phyloP scores from a whole-genome alignment of 1,139 yeast genomes.

The Eremothecium sinecaudum region DNA sequence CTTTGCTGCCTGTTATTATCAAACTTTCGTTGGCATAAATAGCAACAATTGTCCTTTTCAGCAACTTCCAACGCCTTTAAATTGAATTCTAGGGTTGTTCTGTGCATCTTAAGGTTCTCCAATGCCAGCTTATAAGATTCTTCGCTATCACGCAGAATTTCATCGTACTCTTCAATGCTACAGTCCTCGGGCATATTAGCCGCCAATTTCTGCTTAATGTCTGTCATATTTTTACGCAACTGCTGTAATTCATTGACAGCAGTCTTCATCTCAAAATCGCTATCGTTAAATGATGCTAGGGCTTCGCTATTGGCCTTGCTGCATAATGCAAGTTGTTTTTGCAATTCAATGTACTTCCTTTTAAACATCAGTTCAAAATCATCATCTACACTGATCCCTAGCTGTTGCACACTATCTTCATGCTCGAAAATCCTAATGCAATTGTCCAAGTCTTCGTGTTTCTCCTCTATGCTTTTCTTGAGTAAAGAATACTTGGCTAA shows the following conservation, averaged over 20 bases:
- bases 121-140: slow-evolving; percentile 49
- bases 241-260: slow-evolving; percentile 15
- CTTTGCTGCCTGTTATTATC: slow-evolving; percentile 31
- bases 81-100: slow-evolving; percentile 58
- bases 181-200: slow-evolving; percentile 35
- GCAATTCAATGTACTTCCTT: slow-evolving; percentile 15
- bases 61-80: slow-evolving; percentile 57
- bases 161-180: slow-evolving; percentile 43
- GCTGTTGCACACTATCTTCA: slow-evolving; percentile 9
- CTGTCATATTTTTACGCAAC: slow-evolving; percentile 3
- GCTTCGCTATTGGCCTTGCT: slow-evolving; percentile 13
- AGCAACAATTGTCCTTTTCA: slow-evolving; percentile 45
- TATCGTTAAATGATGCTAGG: slow-evolving; percentile 15
- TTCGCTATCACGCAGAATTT: slow-evolving; percentile 46
- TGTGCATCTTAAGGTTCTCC: slow-evolving; percentile 54
- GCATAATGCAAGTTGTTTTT: slow-evolving; percentile 15
- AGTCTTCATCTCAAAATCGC: slow-evolving; percentile 11
- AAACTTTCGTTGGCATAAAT: slow-evolving; percentile 57
- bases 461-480: slow-evolving; percentile 18
- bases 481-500: slow-evolving; percentile 44
- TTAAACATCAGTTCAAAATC: slow-evolving; percentile 21
- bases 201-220: slow-evolving; percentile 9
- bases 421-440: slow-evolving; percentile 13
- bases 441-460: slow-evolving; percentile 12
- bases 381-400: slow-evolving; percentile 10